Percentiles rank a stretch among this genome's conserved stretches.
Evolutionary conservation across 2,329 filamentous ascomycete species (phyloP).

Genomic region (Colletotrichum orchidophilum): DNA sequence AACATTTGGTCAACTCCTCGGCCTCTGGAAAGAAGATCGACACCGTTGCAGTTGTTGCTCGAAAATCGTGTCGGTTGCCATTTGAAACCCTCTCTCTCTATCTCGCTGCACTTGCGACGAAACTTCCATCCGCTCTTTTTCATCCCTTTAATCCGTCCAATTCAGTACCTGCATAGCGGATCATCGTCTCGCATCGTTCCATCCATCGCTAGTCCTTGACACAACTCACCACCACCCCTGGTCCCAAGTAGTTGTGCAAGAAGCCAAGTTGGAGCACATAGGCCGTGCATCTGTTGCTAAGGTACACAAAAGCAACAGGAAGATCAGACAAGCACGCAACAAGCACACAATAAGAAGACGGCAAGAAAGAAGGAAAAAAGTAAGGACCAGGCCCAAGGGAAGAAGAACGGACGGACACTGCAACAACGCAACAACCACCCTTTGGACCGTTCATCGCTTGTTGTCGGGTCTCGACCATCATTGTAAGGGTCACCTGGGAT

Average conservation of each 20-base stretch:
- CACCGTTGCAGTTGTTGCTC: neutral
- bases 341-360: neutral
- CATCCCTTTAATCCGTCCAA: neutral
- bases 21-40: neutral
- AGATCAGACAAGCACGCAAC: neutral
- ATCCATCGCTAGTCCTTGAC: neutral
- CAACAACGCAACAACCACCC: neutral
- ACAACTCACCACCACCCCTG: neutral
- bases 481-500: constrained; percentile 17
- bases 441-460: constrained; percentile 22
- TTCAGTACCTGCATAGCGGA: neutral
- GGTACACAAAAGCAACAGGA: constrained; percentile 3
- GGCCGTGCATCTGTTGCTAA: constrained; percentile 23
- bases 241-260: constrained; percentile 21
- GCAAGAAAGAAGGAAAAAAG: neutral
- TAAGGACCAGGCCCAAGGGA: neutral
- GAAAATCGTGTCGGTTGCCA: neutral
- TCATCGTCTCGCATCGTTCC: constrained; percentile 1
- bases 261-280: constrained; percentile 15
- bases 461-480: constrained; percentile 15
- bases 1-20: constrained; percentile 16
- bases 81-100: neutral
- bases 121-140: neutral
- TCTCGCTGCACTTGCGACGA: neutral
- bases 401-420: neutral